Percentiles rank a stretch among this genome's conserved stretches.
phyloP scores from a whole-genome alignment of 2,329 filamentous ascomycete species.

The Aspergillus novoparasiticus region DNA sequence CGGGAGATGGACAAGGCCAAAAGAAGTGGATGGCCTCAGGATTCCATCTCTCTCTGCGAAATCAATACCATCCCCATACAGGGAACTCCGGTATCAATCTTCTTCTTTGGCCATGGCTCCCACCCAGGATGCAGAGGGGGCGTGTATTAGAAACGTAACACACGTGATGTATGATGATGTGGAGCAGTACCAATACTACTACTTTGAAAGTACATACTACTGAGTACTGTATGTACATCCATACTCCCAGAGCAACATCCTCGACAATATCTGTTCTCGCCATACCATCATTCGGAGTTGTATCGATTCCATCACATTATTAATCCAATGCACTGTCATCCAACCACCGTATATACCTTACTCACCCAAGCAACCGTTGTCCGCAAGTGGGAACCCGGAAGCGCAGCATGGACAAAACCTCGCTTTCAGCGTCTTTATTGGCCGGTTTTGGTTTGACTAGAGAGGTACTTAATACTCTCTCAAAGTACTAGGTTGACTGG shows the following conservation, averaged over 20 bases:
- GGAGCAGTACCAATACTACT: not conserved
- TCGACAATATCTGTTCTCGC: not conserved
- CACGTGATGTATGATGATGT: conserved; percentile 16
- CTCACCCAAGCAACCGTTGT: not conserved
- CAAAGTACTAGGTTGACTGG: not conserved
- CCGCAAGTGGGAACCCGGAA: not conserved
- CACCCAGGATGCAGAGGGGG: not conserved
- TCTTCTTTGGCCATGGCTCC: conserved; percentile 1
- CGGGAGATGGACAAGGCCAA: not conserved
- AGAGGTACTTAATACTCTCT: not conserved
- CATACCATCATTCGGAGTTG: not conserved
- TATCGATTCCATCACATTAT: not conserved
- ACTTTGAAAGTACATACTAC: not conserved
- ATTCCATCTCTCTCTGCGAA: not conserved
- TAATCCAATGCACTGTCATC: not conserved
- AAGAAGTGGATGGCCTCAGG: conserved; percentile 14
- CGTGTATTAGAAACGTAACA: conserved; percentile 11
- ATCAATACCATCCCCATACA: conserved; percentile 11
- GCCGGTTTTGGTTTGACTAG: not conserved
- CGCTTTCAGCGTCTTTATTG: not conserved
- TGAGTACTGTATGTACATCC: not conserved
- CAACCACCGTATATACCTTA: not conserved
- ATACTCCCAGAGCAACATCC: too few relatives aligned
- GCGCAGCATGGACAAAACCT: not conserved
- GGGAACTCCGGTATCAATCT: not conserved